Percentiles rank a stretch among this genome's conserved stretches.
Evolutionary conservation across 371 early-diverging fungal species (phyloP).

Genomic region (Batrachochytrium dendrobatidis): DNA sequence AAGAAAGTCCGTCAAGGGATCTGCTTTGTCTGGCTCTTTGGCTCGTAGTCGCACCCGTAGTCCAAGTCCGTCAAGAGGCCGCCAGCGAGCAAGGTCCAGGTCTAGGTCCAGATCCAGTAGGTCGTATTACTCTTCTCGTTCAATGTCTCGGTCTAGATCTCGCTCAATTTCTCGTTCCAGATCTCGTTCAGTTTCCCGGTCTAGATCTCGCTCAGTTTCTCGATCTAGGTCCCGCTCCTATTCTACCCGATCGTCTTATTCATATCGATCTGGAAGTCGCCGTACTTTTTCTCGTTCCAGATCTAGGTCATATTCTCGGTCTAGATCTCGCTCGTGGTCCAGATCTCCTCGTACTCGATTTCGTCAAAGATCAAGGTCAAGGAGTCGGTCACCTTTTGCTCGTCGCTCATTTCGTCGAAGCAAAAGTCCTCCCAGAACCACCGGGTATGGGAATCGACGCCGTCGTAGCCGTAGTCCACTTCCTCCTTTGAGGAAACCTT

Average conservation of each 20-base stretch:
- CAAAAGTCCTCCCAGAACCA: too few species aligned
- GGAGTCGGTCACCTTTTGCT: too few species aligned
- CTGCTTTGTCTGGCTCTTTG: too few species aligned
- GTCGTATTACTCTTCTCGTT: background rate
- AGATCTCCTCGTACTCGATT: background rate
- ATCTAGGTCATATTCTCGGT: conserved; percentile 1
- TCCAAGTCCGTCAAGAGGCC: too few species aligned
- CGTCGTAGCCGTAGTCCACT: too few species aligned
- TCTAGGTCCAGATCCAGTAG: background rate
- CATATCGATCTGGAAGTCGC: background rate
- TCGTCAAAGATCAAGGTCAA: too few species aligned
- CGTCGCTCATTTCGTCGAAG: too few species aligned
- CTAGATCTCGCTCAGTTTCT: background rate
- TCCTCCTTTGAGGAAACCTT: too few species aligned
- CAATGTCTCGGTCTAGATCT: background rate
- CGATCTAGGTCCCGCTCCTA: background rate
- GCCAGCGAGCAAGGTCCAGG: too few species aligned
- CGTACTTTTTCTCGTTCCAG: conserved; percentile 1
- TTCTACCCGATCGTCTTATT: background rate
- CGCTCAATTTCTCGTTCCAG: background rate
- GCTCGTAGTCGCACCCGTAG: too few species aligned
- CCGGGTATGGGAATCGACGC: too few species aligned
- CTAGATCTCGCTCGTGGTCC: background rate
- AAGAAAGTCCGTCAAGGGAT: too few species aligned
- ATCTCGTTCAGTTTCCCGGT: background rate